Evolutionary conservation across 495 filamentous ascomycete genomes (phyloP), one percentile per base, ranked within the genome.

Genomic region (Penicillium antarcticum): DNA sequence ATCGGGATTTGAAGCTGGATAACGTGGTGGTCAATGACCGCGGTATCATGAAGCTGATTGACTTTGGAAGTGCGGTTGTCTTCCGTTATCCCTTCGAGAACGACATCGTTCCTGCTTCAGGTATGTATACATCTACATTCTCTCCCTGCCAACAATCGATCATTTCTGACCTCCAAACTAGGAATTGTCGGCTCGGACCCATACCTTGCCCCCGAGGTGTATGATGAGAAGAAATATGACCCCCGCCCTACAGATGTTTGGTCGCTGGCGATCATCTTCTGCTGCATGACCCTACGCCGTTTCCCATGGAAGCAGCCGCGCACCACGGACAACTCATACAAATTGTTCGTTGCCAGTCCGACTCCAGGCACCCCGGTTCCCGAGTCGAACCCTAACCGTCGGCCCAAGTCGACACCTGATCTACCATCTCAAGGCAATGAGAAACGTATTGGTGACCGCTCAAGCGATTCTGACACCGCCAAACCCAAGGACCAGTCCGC

Each of bases 31-130:
- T 99, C 42, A 97, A 92, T 58, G 88, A 96, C 59, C 82, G 85
- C 57, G 94, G 94, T n/a, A 97, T 99, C 54, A 95, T 99, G 88
- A 99, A 99, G 72, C 87, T 99, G 43, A 99, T 99, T 55, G 94
- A 99, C 67, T 99, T 99, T 73, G 94, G 94, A 46, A 97, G 94
- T 71, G 91, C 94, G 4, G 91, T 91, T 50, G 92, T 99, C 40
- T 99, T 92, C 74, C 82, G 86, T 53, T 99, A 99, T 77, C 94
- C 94, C 2, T 99, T 99, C 65, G 94, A 99, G 71, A 90, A 85
- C 45, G 89, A 91, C 56, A 85, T 92, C 42, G 91, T 96, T 17
- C 77, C 82, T 33, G 91, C 94, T 36, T 86, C 82, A 65, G 94
- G 94, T 95, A 76, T 73, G 87, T 78, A 21, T 14, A 7, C 9